These are phyloP conservation scores for Trypanosoma scelopori DNA, from an alignment of 208 protist species.

Conservation along the genomic window DNA sequence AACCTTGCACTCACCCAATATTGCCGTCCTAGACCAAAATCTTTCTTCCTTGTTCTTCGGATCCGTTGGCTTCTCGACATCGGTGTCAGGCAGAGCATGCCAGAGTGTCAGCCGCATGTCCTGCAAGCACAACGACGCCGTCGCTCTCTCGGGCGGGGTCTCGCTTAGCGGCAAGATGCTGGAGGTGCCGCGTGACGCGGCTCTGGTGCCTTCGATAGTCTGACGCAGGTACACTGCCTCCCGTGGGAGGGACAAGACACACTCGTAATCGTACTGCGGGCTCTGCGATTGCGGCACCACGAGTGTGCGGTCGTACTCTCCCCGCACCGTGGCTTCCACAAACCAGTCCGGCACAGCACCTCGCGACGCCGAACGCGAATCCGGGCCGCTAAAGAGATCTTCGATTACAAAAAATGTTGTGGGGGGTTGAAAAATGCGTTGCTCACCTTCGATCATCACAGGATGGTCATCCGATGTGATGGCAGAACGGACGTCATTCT, in stretches of 20 bases:
- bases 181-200: not conserved
- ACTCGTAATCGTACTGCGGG: slow-evolving; percentile 75
- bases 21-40: slow-evolving; percentile 67
- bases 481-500: slow-evolving; percentile 26
- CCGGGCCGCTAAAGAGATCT: slow-evolving; percentile 57
- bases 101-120: slow-evolving; percentile 63
- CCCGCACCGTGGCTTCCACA: slow-evolving; percentile 53
- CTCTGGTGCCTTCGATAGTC: not conserved
- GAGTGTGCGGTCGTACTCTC: slow-evolving; percentile 69
- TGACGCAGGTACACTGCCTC: slow-evolving; percentile 36
- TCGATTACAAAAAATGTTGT: slow-evolving; percentile 79
- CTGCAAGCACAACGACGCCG: slow-evolving; percentile 33
- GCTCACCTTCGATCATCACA: slow-evolving; percentile 27
- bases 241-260: slow-evolving; percentile 55
- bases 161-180: not conserved
- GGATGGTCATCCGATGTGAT: slow-evolving; percentile 23
- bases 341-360: slow-evolving; percentile 59
- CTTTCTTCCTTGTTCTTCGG: slow-evolving; percentile 34
- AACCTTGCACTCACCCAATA: slow-evolving; percentile 67
- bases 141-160: slow-evolving; percentile 2
- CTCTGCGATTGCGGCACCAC: slow-evolving; percentile 44
- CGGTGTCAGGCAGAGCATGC: slow-evolving; percentile 27
- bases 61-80: not conserved
- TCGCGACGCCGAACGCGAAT: slow-evolving; percentile 23
- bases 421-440: slow-evolving; percentile 45